Evolutionary conservation across 2,329 filamentous ascomycete species (phyloP), one percentile per base, ranked within the genome.

Genomic region (Fusarium kyushuense): DNA sequence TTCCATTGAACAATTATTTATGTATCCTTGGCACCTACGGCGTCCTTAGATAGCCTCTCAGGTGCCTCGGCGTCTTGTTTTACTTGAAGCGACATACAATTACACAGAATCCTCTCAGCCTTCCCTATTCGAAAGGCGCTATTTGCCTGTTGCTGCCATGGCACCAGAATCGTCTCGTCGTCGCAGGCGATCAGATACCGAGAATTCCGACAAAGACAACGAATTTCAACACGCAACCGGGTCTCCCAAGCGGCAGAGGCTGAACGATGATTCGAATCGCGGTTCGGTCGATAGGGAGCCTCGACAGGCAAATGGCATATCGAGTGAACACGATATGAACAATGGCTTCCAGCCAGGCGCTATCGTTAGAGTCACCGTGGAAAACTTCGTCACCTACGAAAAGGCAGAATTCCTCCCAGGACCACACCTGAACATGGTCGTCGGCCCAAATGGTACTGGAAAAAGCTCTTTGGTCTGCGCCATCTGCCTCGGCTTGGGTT

Each of bases 381-480:
- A 86, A 48, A 92, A 98, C 79, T 99, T 99, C 73, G 93, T 99
- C 56, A 99, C 96, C 0, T 99, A 99, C 80, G 94, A 92, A 49
- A 89, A 90, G 54, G 95, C 94, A 56, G 94, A 97, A 69, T 97
- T 98, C 78, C 88, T 91, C 60, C 93, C 94, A 14, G 96, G 96
- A 0, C 95, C 96, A 1, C 95, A 92, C 76, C 80, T 99, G 75
- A 99, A 99, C 77, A 98, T 99, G 95, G 90, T 99, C 54, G 97
- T 99, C 72, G 96, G 96, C 0, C 96, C 96, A n/a, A 99, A 99
- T 75, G 96, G 96, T 33, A 98, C 96, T 1, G 96, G 96, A 56
- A 99, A 99, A 81, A 98, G 95, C 80, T 97, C 96, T 0, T 84
- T 99, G 27, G 95, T 99, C 42, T 99, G 96, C 79, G 96, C 96